These are phyloP conservation scores for Cyathus striatus DNA, from an alignment of 768 basidiomycete genomes.

Conservation along the genomic window DNA sequence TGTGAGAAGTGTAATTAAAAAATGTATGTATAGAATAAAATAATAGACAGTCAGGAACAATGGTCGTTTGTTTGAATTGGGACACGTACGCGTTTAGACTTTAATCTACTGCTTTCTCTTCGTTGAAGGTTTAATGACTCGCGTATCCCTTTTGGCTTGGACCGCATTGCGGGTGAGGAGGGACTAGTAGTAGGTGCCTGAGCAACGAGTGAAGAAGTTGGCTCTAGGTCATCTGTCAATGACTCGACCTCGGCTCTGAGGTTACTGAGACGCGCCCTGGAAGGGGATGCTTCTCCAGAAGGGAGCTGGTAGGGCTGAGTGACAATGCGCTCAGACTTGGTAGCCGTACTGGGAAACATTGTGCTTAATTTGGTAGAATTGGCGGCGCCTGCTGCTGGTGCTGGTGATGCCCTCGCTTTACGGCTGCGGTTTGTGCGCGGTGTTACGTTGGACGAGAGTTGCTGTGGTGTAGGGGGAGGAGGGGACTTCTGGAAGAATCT, in stretches of 20 bases:
- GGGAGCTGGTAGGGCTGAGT: conserved; percentile 8
- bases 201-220: conserved; percentile 2
- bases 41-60: neutral
- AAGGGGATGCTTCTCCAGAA: conserved; percentile 15
- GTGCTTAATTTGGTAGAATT: neutral
- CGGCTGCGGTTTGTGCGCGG: neutral
- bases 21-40: no score
- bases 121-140: neutral
- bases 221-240: conserved; percentile 13
- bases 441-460: neutral
- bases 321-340: neutral
- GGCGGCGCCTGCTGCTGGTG: no score
- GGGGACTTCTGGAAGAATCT: neutral
- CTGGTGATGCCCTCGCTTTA: no score
- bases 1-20: conserved; percentile 6
- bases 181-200: neutral
- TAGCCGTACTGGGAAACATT: neutral
- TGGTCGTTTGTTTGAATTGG: no score
- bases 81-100: neutral
- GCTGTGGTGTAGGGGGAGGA: conserved; percentile 3
- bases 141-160: neutral
- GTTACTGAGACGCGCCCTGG: conserved; percentile 12
- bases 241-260: conserved; percentile 21
- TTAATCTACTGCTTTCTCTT: neutral
- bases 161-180: neutral